Percentiles rank a stretch among this genome's conserved stretches.
These are phyloP conservation scores for Podila epigama DNA, from an alignment of 192 early-diverging fungal genomes.

Conservation along the genomic window DNA sequence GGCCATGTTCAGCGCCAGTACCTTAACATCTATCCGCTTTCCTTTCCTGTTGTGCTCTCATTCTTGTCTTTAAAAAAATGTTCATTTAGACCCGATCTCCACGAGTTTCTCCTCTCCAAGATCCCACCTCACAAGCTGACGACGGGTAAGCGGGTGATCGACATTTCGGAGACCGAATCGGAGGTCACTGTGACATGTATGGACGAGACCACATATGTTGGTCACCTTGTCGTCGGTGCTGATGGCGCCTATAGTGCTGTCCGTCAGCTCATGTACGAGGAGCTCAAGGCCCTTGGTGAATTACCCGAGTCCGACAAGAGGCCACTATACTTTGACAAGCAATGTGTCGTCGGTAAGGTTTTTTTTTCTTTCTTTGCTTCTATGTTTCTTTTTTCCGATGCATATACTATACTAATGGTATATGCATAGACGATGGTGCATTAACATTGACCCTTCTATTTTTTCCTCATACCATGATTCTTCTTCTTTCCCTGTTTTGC, in stretches of 20 bases:
- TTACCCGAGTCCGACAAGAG: constrained; percentile 35
- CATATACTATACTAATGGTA: no score
- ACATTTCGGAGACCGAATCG: constrained; percentile 19
- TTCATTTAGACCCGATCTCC: constrained; percentile 26
- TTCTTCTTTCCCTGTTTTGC: no score
- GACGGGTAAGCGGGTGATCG: constrained; percentile 43
- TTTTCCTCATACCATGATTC: not conserved
- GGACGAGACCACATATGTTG: constrained; percentile 42
- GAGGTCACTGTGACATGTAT: constrained; percentile 36
- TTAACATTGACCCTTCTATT: no score
- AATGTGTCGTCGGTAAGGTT: constrained; percentile 40
- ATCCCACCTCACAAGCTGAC: constrained; percentile 33
- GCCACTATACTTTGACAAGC: constrained; percentile 40
- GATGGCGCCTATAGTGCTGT: constrained; percentile 44
- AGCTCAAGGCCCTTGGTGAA: constrained; percentile 10
- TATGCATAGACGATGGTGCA: no score
- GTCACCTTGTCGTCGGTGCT: constrained; percentile 32
- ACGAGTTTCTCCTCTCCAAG: constrained; percentile 29
- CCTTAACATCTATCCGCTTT: no score
- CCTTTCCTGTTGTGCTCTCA: not conserved
- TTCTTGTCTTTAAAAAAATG: not conserved
- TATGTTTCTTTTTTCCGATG: not conserved
- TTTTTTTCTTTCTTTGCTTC: not conserved
- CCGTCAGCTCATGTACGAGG: constrained; percentile 40
- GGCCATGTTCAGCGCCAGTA: no score